These are phyloP conservation scores for Artemisia argyi DNA, from an alignment of 129 eudicot genomes.

Conservation along the genomic window DNA sequence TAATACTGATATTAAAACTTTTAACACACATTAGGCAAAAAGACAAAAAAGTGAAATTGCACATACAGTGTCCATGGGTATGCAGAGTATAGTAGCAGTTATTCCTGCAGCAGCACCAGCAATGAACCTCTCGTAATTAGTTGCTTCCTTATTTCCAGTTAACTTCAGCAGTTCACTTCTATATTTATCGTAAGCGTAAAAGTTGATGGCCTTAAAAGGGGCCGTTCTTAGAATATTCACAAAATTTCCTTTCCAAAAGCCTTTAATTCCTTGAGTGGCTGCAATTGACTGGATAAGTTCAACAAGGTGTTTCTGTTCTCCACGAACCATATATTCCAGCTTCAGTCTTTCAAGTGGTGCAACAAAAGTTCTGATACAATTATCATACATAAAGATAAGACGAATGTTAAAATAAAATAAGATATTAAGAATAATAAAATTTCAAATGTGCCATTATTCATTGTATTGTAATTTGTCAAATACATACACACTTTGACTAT, in stretches of 20 bases:
- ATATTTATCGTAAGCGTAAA: conserved; percentile 92
- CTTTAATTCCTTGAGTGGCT: conserved; percentile 76
- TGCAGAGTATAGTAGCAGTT: conserved; percentile 91
- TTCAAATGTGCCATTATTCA: not conserved
- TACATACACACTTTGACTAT: not conserved
- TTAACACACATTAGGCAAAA: conserved; percentile 12
- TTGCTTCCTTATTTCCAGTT: conserved; percentile 76
- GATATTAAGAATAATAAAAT: too few species aligned
- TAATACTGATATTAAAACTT: not conserved
- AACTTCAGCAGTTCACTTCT: conserved; percentile 67
- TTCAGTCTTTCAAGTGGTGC: conserved; percentile 96
- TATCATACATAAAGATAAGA: too few species aligned
- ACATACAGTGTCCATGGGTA: conserved; percentile 98
- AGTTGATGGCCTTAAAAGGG: conserved; percentile 92
- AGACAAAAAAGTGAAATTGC: not conserved
- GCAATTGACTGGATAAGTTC: conserved; percentile 75
- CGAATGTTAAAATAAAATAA: too few species aligned
- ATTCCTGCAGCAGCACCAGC: conserved; percentile 99
- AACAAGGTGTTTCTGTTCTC: conserved; percentile 77
- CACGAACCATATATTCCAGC: conserved; percentile 94
- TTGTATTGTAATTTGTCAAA: conserved; percentile 8
- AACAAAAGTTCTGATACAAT: conserved; percentile 70
- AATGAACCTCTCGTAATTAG: conserved; percentile 82
- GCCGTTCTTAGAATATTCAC: conserved; percentile 95
- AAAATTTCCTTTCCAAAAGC: conserved; percentile 98